These are phyloP conservation scores for Aphanomyces cochlioides DNA, from an alignment of 352 stramenopile species.

Conservation along the genomic window DNA sequence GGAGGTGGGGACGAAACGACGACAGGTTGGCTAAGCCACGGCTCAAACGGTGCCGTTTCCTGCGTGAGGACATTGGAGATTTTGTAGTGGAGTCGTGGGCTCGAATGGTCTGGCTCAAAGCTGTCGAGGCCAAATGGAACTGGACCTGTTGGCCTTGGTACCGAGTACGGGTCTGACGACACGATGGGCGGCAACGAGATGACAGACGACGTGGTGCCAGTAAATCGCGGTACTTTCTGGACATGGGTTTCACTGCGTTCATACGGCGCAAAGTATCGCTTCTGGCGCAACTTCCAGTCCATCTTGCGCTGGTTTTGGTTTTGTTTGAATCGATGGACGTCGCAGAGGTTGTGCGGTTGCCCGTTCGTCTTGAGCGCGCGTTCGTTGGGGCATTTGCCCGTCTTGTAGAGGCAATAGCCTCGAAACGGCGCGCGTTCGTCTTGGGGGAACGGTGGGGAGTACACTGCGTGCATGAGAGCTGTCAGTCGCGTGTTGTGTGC, in stretches of 20 bases:
- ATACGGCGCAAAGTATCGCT: constrained; percentile 32
- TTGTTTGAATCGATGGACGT: constrained; percentile 76
- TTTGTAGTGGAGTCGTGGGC: constrained; percentile 33
- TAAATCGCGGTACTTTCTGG: too few species aligned
- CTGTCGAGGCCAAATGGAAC: too few species aligned
- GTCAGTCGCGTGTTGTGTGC: neutral
- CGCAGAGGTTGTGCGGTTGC: constrained; percentile 77
- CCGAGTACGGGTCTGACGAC: too few species aligned
- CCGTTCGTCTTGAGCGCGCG: constrained; percentile 82
- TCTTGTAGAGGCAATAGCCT: constrained; percentile 84
- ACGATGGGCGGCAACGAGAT: too few species aligned
- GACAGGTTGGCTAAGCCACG: neutral
- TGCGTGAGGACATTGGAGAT: constrained; percentile 80
- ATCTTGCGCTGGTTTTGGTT: constrained; percentile 87
- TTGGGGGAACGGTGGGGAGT: neutral
- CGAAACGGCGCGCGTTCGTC: constrained; percentile 29
- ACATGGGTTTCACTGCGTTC: neutral
- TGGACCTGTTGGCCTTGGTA: too few species aligned
- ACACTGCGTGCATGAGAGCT: neutral
- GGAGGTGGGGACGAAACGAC: neutral
- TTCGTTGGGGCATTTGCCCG: constrained; percentile 81
- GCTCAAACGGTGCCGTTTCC: constrained; percentile 34
- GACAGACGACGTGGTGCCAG: too few species aligned
- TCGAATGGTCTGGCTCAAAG: too few species aligned
- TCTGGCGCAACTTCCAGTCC: constrained; percentile 69